Conservation (phyloP, 1,139 yeast species). For the Suhomyces bribrorum region DNA sequence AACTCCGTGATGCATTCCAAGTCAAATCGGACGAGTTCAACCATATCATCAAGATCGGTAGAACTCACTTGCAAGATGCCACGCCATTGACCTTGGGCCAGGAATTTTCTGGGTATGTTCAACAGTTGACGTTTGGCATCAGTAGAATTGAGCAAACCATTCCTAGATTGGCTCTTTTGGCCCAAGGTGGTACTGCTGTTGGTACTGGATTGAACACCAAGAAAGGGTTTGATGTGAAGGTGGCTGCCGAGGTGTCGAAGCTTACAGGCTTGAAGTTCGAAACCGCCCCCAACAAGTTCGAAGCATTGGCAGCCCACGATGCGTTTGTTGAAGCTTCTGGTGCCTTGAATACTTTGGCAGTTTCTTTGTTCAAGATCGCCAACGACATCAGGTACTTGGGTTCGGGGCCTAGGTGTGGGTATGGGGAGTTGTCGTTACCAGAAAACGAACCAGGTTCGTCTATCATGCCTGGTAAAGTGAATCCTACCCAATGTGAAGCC, state of each 20-base stretch:
- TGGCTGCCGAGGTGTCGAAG: slow-evolving; percentile 76
- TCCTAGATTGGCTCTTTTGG: slow-evolving; percentile 76
- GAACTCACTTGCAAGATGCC: slow-evolving; percentile 98
- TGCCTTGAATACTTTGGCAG: slow-evolving; percentile 93
- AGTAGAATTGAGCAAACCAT: slow-evolving; percentile 76
- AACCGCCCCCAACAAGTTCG: slow-evolving; percentile 98
- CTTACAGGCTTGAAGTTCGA: slow-evolving; percentile 85
- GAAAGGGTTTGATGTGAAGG: slow-evolving; percentile 81
- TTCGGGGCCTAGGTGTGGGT: slow-evolving; percentile 99
- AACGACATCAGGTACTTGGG: slow-evolving; percentile 97
- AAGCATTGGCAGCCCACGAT: slow-evolving; percentile 98
- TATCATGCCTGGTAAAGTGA: slow-evolving; percentile 99
- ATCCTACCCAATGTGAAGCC: slow-evolving; percentile 99
- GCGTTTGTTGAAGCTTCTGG: slow-evolving; percentile 98
- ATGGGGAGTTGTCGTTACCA: slow-evolving; percentile 92
- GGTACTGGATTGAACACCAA: slow-evolving; percentile 97
- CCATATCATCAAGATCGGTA: slow-evolving; percentile 93
- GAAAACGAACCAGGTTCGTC: slow-evolving; percentile 99
- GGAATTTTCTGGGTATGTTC: slow-evolving; percentile 95
- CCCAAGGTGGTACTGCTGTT: slow-evolving; percentile 99
- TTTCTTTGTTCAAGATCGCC: slow-evolving; percentile 91
- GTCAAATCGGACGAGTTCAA: slow-evolving; percentile 79
- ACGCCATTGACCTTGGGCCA: slow-evolving; percentile 97
- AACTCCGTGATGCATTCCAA: slow-evolving; percentile 74
- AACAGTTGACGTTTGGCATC: slow-evolving; percentile 88